A percentile compares a stretch with the other conserved stretches of the same genome.
phyloP scores from a whole-genome alignment of 2,329 filamentous ascomycete genomes.

The Verticillium dahliae region DNA sequence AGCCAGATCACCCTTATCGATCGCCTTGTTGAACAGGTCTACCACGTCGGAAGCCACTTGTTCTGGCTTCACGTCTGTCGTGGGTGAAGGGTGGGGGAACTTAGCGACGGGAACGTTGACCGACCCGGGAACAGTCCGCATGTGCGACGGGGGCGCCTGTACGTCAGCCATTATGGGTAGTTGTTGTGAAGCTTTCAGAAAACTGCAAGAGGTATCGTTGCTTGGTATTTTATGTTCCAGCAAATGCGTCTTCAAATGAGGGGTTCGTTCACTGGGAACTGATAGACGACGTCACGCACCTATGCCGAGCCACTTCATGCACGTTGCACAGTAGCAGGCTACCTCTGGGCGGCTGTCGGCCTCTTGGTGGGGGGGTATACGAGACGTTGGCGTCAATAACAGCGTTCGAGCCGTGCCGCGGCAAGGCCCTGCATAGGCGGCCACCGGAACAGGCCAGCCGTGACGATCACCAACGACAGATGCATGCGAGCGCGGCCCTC shows the following conservation, averaged over 20 bases:
- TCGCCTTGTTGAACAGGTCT: constrained; percentile 29
- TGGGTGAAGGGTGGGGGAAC: constrained; percentile 26
- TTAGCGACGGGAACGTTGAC: constrained; percentile 43
- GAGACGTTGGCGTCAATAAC: not conserved
- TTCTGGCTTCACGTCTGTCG: constrained; percentile 23
- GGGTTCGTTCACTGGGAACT: not conserved
- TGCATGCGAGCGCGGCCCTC: not conserved
- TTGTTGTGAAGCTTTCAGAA: too few relatives aligned
- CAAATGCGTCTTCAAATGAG: not conserved
- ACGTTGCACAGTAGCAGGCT: not conserved
- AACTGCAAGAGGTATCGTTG: too few relatives aligned
- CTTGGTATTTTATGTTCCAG: too few relatives aligned
- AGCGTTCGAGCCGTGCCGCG: not conserved
- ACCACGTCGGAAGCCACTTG: constrained; percentile 31
- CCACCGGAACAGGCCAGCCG: not conserved
- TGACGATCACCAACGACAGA: not conserved
- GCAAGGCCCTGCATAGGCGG: not conserved
- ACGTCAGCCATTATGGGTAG: not conserved
- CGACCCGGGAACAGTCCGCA: constrained; percentile 35
- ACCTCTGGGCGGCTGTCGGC: too few relatives aligned
- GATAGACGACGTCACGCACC: not conserved
- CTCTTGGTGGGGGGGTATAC: not conserved
- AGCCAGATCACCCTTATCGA: constrained; percentile 27
- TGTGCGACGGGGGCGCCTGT: not conserved
- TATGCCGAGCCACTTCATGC: not conserved